Evolutionary conservation across 371 early-diverging fungal species (phyloP).

Genomic region (Mucor ambiguus): DNA sequence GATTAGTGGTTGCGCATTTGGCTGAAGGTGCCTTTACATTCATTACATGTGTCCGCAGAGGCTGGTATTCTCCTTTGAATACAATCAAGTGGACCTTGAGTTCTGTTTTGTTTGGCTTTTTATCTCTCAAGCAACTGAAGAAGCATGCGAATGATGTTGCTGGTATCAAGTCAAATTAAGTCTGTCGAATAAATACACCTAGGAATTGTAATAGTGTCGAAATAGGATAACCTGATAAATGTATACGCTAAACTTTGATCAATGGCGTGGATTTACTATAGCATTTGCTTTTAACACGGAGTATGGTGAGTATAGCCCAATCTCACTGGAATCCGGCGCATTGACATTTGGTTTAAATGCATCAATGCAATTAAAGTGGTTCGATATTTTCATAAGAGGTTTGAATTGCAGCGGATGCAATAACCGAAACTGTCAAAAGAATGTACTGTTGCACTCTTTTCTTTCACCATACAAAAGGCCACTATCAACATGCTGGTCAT

Average conservation of each 20-base stretch:
- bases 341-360: too few species aligned
- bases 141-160: conserved; percentile 34
- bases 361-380: background rate
- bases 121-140: conserved; percentile 25
- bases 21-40: conserved; percentile 29
- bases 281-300: too few species aligned
- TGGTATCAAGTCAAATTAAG: conserved; percentile 1
- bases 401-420: background rate
- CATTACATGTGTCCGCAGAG: conserved; percentile 33
- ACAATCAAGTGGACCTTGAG: conserved; percentile 40
- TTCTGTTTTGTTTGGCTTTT: conserved; percentile 36
- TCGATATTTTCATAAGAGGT: background rate
- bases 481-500: background rate
- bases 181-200: background rate
- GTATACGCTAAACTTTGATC: too few species aligned
- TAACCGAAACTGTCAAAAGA: background rate
- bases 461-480: background rate
- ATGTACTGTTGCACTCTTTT: background rate
- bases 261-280: too few species aligned
- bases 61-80: conserved; percentile 46
- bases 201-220: too few species aligned
- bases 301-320: too few species aligned
- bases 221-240: too few species aligned
- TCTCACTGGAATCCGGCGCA: too few species aligned
- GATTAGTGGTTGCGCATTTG: conserved; percentile 20